phyloP scores from a whole-genome alignment of 2,329 filamentous ascomycete genomes.

The Aspergillus neoniger region DNA sequence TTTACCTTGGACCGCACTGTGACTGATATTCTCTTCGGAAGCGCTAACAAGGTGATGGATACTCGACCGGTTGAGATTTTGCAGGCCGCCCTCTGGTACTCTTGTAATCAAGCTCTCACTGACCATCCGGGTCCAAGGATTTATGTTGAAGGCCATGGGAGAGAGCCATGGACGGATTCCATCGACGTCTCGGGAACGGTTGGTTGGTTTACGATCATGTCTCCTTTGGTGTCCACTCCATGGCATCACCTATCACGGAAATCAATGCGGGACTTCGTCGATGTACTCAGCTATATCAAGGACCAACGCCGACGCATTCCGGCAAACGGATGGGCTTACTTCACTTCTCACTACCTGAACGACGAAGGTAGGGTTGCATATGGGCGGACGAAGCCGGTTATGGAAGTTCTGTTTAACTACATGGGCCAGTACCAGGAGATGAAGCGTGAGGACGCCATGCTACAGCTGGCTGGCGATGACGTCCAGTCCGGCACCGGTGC shows the following conservation, averaged over 20 bases:
- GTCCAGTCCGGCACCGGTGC: background rate
- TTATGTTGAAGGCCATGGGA: constrained; percentile 15
- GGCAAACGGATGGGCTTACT: constrained; percentile 6
- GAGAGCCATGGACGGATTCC: constrained; percentile 1
- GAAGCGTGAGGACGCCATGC: background rate
- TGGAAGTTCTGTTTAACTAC: constrained; percentile 12
- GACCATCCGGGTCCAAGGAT: constrained; percentile 5
- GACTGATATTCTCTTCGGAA: background rate
- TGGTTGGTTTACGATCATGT: constrained; percentile 11
- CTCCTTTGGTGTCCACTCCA: background rate
- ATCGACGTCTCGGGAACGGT: constrained; percentile 10
- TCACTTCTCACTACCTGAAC: constrained; percentile 4
- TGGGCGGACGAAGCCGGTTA: background rate
- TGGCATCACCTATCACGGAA: background rate
- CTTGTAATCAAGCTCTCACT: background rate
- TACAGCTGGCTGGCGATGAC: background rate
- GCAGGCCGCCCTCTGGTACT: constrained; percentile 5
- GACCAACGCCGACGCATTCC: constrained; percentile 7
- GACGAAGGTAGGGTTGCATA: background rate
- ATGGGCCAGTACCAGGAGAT: constrained; percentile 7
- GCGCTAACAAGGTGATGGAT: background rate
- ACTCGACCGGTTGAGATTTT: constrained; percentile 9
- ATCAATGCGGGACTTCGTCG: background rate
- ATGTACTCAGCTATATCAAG: constrained; percentile 5
- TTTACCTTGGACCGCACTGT: background rate